Evolutionary conservation across 805 yeast genomes (phyloP), one percentile per base, ranked within the genome.

Genomic region (Yarrowia deformans): DNA sequence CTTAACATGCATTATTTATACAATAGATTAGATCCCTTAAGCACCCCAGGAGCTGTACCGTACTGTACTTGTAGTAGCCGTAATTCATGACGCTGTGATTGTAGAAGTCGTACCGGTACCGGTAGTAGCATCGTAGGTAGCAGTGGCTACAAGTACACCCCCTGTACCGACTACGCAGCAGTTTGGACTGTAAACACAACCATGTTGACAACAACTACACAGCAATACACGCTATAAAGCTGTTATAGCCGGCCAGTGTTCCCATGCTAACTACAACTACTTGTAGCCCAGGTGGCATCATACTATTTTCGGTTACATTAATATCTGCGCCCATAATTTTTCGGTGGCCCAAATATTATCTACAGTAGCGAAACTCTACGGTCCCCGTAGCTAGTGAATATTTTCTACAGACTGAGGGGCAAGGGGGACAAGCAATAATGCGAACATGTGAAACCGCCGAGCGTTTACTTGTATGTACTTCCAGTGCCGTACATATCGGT

Each of bases 1-100:
- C 66, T 42, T 60, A 45, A 60, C 66, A 58, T 60, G 66, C 66
- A 60, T 60, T 60, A 60, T 60, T 60, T 60, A 60, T 60, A 23
- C 34, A 56, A 56, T 40, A 56, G 46, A 40, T 42, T 40, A 40
- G 37, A 40, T 19, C 14, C 40, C 4, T 23, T 23, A 23, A 2
- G 29, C 29, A 23, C 29, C 29, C 4, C 29, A 23, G 29, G 29
- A 23, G 29, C 29, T 2, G n/a, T n/a, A n/a, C n/a, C n/a, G n/a
- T n/a, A n/a, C n/a, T n/a, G n/a, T n/a, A 23, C 29, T 2, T 23
- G 29, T 23, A 23, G 29, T 4, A 23, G 4, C 29, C 29, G 29
- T 23, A 4, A 23, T 23, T 4, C 29, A 23, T 23, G 29, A 23
- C 2, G 29, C 29, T 23, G 29, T 23, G 4, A 23, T 23, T 23